Evolutionary conservation across 768 basidiomycete genomes (phyloP).

Genomic region (Boletus insuetus): DNA sequence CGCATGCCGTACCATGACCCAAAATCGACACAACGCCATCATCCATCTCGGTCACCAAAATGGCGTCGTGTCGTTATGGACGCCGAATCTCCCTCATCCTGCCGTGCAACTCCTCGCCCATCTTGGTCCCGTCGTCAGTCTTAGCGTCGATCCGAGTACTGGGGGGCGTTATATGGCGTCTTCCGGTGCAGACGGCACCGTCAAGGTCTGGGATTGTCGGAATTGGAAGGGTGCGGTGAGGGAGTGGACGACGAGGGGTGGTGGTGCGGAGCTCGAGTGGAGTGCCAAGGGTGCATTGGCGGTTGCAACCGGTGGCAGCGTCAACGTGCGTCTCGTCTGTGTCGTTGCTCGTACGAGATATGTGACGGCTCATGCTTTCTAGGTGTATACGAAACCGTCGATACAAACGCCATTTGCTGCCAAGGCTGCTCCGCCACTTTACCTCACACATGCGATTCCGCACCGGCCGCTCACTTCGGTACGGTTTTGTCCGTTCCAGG

Average conservation of each 20-base stretch:
- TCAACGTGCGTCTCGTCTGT: constrained; percentile 56
- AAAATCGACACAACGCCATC: constrained; percentile 92
- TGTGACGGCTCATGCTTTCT: neutral
- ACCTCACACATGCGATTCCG: constrained; percentile 85
- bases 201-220: constrained; percentile 96
- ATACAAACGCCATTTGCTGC: constrained; percentile 55
- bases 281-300: constrained; percentile 82
- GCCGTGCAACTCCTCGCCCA: constrained; percentile 92
- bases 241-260: constrained; percentile 72
- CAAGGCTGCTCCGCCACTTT: constrained; percentile 68
- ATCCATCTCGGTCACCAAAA: constrained; percentile 94
- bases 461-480: constrained; percentile 71
- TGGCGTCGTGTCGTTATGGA: constrained; percentile 95
- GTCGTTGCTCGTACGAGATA: neutral
- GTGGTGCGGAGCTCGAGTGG: constrained; percentile 73
- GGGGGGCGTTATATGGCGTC: constrained; percentile 92
- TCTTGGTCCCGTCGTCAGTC: constrained; percentile 76
- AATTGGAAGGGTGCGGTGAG: constrained; percentile 91
- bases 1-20: constrained; percentile 78
- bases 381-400: constrained; percentile 73
- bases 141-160: constrained; percentile 80
- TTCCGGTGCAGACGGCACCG: constrained; percentile 78
- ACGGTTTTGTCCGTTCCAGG: constrained; percentile 88
- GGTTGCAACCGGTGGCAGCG: constrained; percentile 77
- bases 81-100: constrained; percentile 88